phyloP scores from a whole-genome alignment of 192 early-diverging fungal species.

The Coemansia sp. region DNA sequence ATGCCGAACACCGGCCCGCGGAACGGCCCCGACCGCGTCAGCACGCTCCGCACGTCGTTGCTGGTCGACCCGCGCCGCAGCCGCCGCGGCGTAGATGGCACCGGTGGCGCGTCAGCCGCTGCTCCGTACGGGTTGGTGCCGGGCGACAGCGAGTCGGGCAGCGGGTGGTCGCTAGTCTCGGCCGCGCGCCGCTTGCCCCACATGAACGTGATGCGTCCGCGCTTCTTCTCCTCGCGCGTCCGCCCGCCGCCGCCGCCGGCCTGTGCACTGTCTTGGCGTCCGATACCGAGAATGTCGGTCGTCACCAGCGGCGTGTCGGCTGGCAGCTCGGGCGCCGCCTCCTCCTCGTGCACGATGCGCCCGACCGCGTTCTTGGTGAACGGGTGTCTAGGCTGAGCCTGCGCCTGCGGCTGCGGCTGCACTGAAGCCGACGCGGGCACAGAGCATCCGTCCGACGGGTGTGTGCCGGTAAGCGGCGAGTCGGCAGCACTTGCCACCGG shows the following conservation, averaged over 20 bases:
- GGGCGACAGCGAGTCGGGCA: conserved; percentile 27
- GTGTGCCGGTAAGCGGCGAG: conserved; percentile 12
- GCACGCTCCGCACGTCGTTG: conserved; percentile 20
- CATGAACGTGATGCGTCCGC: conserved; percentile 58
- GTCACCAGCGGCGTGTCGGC: conserved; percentile 49
- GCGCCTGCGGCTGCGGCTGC: background rate
- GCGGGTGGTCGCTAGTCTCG: conserved; percentile 24
- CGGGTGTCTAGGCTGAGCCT: background rate
- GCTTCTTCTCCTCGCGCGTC: conserved; percentile 56
- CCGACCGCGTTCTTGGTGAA: conserved; percentile 53
- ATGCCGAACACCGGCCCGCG: conserved; percentile 78
- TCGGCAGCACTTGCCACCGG: background rate
- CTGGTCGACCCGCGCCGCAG: conserved; percentile 50
- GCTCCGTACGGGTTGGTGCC: conserved; percentile 17
- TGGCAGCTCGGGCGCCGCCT: conserved; percentile 39
- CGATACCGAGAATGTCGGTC: conserved; percentile 54
- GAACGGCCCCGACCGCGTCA: conserved; percentile 14
- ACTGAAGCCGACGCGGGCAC: background rate
- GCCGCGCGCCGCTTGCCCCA: conserved; percentile 53
- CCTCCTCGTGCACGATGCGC: conserved; percentile 56
- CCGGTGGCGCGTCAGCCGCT: conserved; percentile 19
- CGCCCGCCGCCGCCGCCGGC: conserved; percentile 14
- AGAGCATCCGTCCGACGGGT: background rate
- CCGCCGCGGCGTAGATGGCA: conserved; percentile 30
- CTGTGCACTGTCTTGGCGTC: conserved; percentile 25